These are phyloP conservation scores for Porpolomopsis calyptriformis DNA, from an alignment of 768 basidiomycete species.

Conservation along the genomic window DNA sequence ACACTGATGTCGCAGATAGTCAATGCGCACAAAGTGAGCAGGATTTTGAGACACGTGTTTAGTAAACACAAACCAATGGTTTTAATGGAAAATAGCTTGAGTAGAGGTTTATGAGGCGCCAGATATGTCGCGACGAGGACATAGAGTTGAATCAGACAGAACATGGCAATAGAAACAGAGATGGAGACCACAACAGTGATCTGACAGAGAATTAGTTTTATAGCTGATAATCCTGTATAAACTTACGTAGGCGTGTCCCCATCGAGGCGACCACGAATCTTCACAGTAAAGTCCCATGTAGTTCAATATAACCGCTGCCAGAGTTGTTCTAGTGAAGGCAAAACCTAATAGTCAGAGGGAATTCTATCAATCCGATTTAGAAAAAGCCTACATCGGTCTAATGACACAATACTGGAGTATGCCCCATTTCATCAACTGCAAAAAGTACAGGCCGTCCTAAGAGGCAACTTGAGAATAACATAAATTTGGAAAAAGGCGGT, in stretches of 20 bases:
- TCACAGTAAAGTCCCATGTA: constrained; percentile 65
- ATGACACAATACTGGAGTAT: constrained; percentile 65
- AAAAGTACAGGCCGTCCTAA: constrained; percentile 56
- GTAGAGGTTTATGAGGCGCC: constrained; percentile 46
- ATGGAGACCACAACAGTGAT: constrained; percentile 51
- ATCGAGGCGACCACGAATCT: constrained; percentile 53
- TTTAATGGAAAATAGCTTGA: constrained; percentile 65
- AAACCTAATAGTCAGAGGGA: not conserved
- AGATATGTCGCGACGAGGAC: constrained; percentile 43
- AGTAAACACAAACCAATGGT: constrained; percentile 44
- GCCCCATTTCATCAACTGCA: constrained; percentile 69
- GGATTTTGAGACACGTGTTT: not conserved
- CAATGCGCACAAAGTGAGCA: constrained; percentile 2
- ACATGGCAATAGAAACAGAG: constrained; percentile 72
- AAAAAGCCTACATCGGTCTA: constrained; percentile 38
- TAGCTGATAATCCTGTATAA: not conserved
- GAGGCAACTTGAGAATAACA: constrained; percentile 8
- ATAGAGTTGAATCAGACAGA: constrained; percentile 65
- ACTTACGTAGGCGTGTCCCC: constrained; percentile 60
- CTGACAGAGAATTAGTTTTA: constrained; percentile 20
- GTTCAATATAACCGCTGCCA: constrained; percentile 52
- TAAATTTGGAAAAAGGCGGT: not conserved
- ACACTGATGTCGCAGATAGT: constrained; percentile 29
- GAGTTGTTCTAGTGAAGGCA: constrained; percentile 33
- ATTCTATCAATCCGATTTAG: not conserved